Evolutionary conservation across 2,329 filamentous ascomycete genomes (phyloP), one percentile per base, ranked within the genome.

Genomic region (Colletotrichum simmondsii): DNA sequence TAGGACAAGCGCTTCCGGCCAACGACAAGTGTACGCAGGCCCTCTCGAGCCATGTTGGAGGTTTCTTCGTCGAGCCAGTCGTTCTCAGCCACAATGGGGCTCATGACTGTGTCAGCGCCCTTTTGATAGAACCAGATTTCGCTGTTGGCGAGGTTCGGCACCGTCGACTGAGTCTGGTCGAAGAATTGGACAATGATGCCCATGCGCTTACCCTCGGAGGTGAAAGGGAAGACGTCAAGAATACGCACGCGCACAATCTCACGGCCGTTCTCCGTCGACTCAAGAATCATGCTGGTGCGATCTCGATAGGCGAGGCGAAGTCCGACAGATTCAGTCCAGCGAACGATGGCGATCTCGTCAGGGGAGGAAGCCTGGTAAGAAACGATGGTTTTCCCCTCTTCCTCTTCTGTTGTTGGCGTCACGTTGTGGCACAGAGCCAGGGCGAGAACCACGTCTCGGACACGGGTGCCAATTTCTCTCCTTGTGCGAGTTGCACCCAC

Each of bases 41-140:
- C 97, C 86, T 99, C 97, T 60, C 97, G 92, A 6, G 97, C 97
- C 97, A 99, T 99, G 81, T 99, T 99, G n/a, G 95, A 94, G 0
- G 97, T 98, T 82, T 99, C 97, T 82, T 99, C 97, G 77, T 99
- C 97, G 0, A 99, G 91, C 97, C 97, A 99, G 84, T 99, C 97
- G 79, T 98, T 99, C 22, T 95, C 91, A 8, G 93, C 94, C 46
- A 99, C 97, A 76, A 99, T 98, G 3, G 92, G 89, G n/a, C 92
- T 91, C 97, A 99, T 99, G 75, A 99, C 96, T 0, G 97, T 98
- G 81, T 99, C 97, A 3, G 97, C 97, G 74, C 97, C 97, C 83
- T 99, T 99, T 79, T 99, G 95, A 80, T 96, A 98, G 84, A 99
- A 99, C 94, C 96, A 98, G 35, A 98, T 96, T 79, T 98, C 96